Evolutionary conservation across 352 stramenopile species (phyloP).

Genomic region (Plasmopara muralis): DNA sequence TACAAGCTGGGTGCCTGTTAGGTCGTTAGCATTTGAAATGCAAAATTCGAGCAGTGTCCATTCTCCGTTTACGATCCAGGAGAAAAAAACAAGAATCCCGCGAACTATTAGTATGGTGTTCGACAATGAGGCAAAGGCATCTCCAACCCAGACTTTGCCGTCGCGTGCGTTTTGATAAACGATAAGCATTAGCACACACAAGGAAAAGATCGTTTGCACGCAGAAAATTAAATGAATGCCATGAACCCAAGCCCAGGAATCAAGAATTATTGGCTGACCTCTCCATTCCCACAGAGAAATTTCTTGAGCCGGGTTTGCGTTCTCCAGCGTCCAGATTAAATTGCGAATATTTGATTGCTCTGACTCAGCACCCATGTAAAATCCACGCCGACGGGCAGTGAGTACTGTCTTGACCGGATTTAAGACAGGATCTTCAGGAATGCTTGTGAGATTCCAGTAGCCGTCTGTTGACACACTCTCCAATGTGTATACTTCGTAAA

Average conservation of each 20-base stretch:
- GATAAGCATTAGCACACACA: no score
- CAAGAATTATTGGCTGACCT: no score
- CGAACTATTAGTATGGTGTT: constrained; percentile 31
- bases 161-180: no score
- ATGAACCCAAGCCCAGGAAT: no score
- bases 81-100: constrained; percentile 27
- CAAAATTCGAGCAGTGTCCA: constrained; percentile 44
- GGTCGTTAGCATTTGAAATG: constrained; percentile 26
- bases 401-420: constrained; percentile 25
- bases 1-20: constrained; percentile 17
- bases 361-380: constrained; percentile 10
- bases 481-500: constrained; percentile 29
- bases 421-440: constrained; percentile 12
- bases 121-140: no score
- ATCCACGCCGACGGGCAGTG: constrained; percentile 25
- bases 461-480: constrained; percentile 14
- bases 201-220: no score
- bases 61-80: constrained; percentile 36
- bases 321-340: no score
- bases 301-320: no score
- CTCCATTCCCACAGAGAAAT: no score
- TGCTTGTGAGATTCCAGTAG: constrained; percentile 29
- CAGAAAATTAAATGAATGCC: no score
- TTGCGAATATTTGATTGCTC: no score
- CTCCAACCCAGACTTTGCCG: no score